Evolutionary conservation across 2,329 filamentous ascomycete species (phyloP).

Genomic region (Penicillium sp.): DNA sequence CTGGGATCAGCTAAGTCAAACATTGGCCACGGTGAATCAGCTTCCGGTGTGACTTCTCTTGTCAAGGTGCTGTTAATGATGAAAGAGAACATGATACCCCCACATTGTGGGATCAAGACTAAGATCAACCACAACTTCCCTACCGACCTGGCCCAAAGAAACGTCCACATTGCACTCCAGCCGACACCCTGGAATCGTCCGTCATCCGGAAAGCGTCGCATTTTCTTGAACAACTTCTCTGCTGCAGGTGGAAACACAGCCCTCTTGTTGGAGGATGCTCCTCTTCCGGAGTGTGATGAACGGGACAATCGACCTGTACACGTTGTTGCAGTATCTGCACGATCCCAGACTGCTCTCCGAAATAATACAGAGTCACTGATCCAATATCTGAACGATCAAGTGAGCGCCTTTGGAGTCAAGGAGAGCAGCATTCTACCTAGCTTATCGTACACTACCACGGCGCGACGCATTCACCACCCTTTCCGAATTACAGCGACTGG

Average conservation of each 20-base stretch:
- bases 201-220: slow-evolving; percentile 40
- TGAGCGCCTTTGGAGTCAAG: slow-evolving; percentile 41
- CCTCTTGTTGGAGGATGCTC: slow-evolving; percentile 67
- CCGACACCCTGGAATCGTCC: slow-evolving; percentile 43
- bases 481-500: slow-evolving; percentile 34
- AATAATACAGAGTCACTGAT: slow-evolving; percentile 63
- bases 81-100: slow-evolving; percentile 38
- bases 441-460: slow-evolving; percentile 71
- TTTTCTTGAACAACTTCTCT: slow-evolving; percentile 69
- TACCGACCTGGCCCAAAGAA: slow-evolving; percentile 47
- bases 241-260: slow-evolving; percentile 75
- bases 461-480: slow-evolving; percentile 53
- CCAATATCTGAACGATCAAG: slow-evolving; percentile 48
- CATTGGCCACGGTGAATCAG: slow-evolving; percentile 67
- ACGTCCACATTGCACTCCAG: slow-evolving; percentile 54
- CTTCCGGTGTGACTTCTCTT: slow-evolving; percentile 56
- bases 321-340: slow-evolving; percentile 62
- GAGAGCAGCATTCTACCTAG: slow-evolving; percentile 49
- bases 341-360: slow-evolving; percentile 46
- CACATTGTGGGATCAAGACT: slow-evolving; percentile 44
- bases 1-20: slow-evolving; percentile 70
- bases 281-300: slow-evolving; percentile 37
- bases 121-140: slow-evolving; percentile 54
- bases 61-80: slow-evolving; percentile 48
- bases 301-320: slow-evolving; percentile 62